These are phyloP conservation scores for Ogataea thermomethanolica DNA, from an alignment of 805 yeast species.

Conservation along the genomic window DNA sequence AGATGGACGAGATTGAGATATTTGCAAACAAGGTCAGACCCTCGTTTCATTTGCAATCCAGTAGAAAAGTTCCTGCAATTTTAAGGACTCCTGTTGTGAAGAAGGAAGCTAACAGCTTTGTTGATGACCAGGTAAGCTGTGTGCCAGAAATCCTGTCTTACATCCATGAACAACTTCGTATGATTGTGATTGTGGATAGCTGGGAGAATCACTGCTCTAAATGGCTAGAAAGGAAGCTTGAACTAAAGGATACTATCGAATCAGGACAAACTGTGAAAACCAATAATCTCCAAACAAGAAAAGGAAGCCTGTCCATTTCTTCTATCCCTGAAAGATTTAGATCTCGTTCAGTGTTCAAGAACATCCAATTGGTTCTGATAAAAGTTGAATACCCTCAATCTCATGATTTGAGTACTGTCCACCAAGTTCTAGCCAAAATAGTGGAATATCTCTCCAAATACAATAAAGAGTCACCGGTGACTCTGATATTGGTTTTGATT, in stretches of 20 bases:
- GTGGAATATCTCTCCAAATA: constrained; percentile 20
- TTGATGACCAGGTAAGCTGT: constrained; percentile 1
- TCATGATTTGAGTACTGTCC: constrained; percentile 14
- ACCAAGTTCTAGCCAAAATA: constrained; percentile 19
- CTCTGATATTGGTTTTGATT: constrained; percentile 13
- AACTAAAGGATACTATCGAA: constrained; percentile 31
- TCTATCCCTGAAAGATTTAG: constrained; percentile 42
- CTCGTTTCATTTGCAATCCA: constrained; percentile 2
- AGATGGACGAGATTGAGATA: constrained; percentile 35
- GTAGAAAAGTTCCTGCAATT: background rate
- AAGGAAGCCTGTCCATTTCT: constrained; percentile 31
- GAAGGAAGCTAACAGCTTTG: background rate
- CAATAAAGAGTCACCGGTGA: constrained; percentile 10
- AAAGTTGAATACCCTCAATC: constrained; percentile 46
- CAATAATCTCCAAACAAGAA: constrained; percentile 1
- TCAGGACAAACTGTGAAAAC: constrained; percentile 17
- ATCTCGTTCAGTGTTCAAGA: constrained; percentile 37
- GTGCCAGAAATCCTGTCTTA: background rate
- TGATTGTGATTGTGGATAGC: constrained; percentile 42
- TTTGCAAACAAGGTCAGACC: constrained; percentile 29
- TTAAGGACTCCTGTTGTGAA: background rate
- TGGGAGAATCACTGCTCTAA: constrained; percentile 35
- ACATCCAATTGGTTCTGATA: constrained; percentile 43
- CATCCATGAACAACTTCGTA: constrained; percentile 18
- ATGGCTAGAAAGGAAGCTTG: constrained; percentile 9